phyloP scores from a whole-genome alignment of 768 basidiomycete species.

The Termitomyces sp. region DNA sequence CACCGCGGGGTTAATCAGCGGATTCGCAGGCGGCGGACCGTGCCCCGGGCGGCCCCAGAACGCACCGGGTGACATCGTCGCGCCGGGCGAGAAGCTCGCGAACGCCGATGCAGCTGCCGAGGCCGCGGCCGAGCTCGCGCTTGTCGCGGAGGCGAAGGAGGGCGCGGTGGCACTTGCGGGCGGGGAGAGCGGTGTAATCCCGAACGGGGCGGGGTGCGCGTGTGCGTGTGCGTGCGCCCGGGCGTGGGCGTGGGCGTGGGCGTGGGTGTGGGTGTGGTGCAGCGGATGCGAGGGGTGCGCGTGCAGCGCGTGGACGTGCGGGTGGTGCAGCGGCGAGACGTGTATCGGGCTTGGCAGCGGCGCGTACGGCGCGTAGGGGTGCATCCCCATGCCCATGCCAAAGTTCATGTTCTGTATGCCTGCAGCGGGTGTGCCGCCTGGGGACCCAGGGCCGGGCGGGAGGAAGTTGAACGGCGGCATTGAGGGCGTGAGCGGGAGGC shows the following conservation, averaged over 20 bases:
- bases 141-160: slow-evolving; percentile 2
- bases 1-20: slow-evolving; percentile 40
- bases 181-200: neutral
- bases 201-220: neutral
- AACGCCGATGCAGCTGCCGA: neutral
- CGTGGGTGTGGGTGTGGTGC: neutral
- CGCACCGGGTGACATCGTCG: slow-evolving; percentile 68
- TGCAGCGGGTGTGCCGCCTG: neutral
- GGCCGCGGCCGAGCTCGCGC: too few relatives aligned
- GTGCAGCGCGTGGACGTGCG: neutral
- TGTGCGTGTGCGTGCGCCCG: neutral
- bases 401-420: neutral
- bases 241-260: neutral
- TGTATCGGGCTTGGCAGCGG: neutral
- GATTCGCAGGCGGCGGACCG: slow-evolving; percentile 29
- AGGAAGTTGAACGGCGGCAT: slow-evolving; percentile 92
- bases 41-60: slow-evolving; percentile 48
- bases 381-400: neutral
- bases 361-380: neutral
- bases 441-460: neutral
- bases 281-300: neutral
- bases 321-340: neutral
- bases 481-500: slow-evolving; percentile 83
- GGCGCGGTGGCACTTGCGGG: neutral
- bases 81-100: slow-evolving; percentile 60